Evolutionary conservation across 441 rosid species (phyloP).

Genomic region (Corymbia citriodora): DNA sequence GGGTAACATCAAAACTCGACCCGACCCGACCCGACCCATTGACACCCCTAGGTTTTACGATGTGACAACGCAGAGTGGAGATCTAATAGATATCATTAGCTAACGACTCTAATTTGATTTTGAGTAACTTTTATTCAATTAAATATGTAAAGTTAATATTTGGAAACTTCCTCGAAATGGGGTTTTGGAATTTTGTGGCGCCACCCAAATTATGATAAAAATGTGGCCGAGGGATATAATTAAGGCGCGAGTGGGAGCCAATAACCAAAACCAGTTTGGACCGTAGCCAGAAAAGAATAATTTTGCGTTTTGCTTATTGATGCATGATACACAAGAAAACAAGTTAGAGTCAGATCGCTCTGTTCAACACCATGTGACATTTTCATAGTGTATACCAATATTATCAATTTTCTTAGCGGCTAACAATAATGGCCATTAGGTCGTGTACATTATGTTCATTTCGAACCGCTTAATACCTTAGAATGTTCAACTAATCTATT

Average conservation of each 20-base stretch:
- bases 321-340: neutral
- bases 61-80: neutral
- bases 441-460: neutral
- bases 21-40: too few relatives aligned
- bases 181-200: neutral
- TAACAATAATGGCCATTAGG: too few relatives aligned
- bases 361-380: neutral
- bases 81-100: neutral
- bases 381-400: neutral
- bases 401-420: neutral
- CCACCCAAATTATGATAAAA: neutral
- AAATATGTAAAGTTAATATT: neutral
- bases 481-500: neutral
- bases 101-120: neutral
- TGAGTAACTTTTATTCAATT: neutral
- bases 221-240: neutral
- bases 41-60: neutral
- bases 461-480: too few relatives aligned
- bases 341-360: neutral
- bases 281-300: neutral
- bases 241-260: neutral
- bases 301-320: neutral
- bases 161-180: neutral
- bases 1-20: too few relatives aligned
- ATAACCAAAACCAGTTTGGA: neutral